Base-by-base conservation (phyloP, 2,329 filamentous ascomycete species). In the Aureobasidium vineae region DNA sequence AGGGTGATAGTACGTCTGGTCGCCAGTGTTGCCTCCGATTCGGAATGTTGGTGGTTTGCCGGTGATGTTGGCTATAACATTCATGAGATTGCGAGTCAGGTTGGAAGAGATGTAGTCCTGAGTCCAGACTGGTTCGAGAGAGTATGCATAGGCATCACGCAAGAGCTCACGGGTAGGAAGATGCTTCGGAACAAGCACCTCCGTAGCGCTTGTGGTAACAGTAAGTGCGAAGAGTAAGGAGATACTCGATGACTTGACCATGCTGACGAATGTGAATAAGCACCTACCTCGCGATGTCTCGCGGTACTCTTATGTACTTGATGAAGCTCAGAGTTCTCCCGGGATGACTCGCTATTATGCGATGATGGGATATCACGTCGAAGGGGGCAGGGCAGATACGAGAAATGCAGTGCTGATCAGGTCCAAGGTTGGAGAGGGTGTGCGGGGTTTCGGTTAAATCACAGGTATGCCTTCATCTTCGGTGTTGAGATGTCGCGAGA, bases 31-130 rank as follows among this genome's bases (percentile, higher is more conserved):
- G 13, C 61, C 61, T 15, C 49, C 61, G 16, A 64, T 19, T 11
- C 61, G 36, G 10, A 52, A 45, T 2, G 49, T 28, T 16, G 49
- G 49, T 21, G 49, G 61, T 19, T 54, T 64, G 13, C 49, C 45
- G 6, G 49, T 54, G 8, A 64, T 31, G 11, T 31, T 10, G 11
- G 61, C 49, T n/a, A 64, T 64, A 11, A 41, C 21, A 13, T 31
- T 45, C 49, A 64, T 64, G 15, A 64, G 47, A 7, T 43, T 64
- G 61, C 31, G 33, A 16, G 61, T 64, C 47, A 64, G 26, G 26
- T 64, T 53, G 45, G 49, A 64, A 11, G 31, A 31, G 21, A 64
- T 38, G 36, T 54, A 54, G 2, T 64, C 49, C 26, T 36, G n/a
- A 3, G 47, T 50, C 60, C 60, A 64, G 2, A 54, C 60, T 16